A percentile compares a stretch with the other conserved stretches of the same genome.
Evolutionary conservation across 192 early-diverging fungal genomes (phyloP).

Genomic region (Piromyces finnis): DNA sequence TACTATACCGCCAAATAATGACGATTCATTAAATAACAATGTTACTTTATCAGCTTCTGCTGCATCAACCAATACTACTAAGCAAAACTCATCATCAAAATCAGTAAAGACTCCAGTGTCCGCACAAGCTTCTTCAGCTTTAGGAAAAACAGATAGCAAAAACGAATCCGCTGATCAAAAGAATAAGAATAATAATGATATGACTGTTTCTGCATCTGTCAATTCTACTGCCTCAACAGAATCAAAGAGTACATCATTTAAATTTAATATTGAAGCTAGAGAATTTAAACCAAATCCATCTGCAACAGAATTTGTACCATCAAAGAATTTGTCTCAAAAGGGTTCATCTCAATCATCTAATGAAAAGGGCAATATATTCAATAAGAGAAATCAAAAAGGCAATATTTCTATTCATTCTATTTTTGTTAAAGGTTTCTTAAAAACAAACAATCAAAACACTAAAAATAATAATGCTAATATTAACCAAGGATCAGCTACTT

Average conservation of each 20-base stretch:
- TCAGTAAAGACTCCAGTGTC: not conserved
- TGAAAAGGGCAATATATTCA: not conserved
- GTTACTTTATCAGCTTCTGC: not conserved
- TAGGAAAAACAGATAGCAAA: not conserved
- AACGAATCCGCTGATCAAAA: conserved; percentile 3
- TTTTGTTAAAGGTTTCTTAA: not conserved
- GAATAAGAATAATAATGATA: not conserved
- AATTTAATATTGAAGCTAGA: conserved; percentile 53
- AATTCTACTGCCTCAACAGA: conserved; percentile 3
- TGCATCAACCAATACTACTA: not conserved
- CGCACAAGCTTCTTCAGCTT: not conserved
- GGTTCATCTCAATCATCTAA: not conserved
- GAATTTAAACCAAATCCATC: conserved; percentile 59
- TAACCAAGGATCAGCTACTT: conserved; percentile 15
- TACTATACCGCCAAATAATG: not conserved
- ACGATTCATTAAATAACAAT: not conserved
- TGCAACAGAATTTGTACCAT: conserved; percentile 51
- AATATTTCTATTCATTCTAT: not conserved
- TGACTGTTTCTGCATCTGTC: not conserved
- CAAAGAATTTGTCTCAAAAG: conserved; percentile 9
- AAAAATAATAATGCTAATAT: conserved; percentile 4
- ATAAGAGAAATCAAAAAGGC: not conserved
- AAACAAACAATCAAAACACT: not conserved
- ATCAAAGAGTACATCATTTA: conserved; percentile 17
- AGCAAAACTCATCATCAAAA: not conserved